These are phyloP conservation scores for Pseudomicrostroma phylloplanum DNA, from an alignment of 1,284 basidiomycete species.

Conservation along the genomic window DNA sequence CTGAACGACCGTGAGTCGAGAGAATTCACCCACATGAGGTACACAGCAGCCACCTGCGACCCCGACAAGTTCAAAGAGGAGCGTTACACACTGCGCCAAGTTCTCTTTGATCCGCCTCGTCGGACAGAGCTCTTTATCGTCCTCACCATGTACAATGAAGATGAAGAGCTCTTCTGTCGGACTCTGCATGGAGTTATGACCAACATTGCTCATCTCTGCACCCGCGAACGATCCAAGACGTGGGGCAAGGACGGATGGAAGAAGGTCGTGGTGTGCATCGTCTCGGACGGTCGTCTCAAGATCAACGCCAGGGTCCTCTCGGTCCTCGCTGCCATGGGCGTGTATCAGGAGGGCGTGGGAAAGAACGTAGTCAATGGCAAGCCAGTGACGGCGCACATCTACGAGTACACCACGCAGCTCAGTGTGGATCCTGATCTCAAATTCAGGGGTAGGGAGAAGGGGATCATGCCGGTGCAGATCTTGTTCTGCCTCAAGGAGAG, in stretches of 20 bases:
- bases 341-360: conserved; percentile 84
- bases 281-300: conserved; percentile 18
- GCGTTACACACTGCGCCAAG: conserved; percentile 42
- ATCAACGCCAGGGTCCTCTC: conserved; percentile 12
- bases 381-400: conserved; percentile 82
- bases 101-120: conserved; percentile 42
- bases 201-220: conserved; percentile 62
- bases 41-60: conserved; percentile 35
- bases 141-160: conserved; percentile 47
- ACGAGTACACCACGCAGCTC: conserved; percentile 65
- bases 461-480: conserved; percentile 73
- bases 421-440: conserved; percentile 73
- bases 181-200: conserved; percentile 49
- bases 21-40: conserved; percentile 34
- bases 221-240: conserved; percentile 73
- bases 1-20: conserved; percentile 22
- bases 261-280: conserved; percentile 55
- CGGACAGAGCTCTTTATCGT: conserved; percentile 47
- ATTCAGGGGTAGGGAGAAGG: conserved; percentile 70
- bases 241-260: conserved; percentile 98
- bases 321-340: conserved; percentile 65
- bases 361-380: conserved; percentile 81
- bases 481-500: conserved; percentile 92
- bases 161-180: conserved; percentile 34
- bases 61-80: conserved; percentile 29